Percentiles rank a stretch among this genome's conserved stretches.
Evolutionary conservation across 495 filamentous ascomycete species (phyloP).

Genomic region (Aspergillus coremiiformis): DNA sequence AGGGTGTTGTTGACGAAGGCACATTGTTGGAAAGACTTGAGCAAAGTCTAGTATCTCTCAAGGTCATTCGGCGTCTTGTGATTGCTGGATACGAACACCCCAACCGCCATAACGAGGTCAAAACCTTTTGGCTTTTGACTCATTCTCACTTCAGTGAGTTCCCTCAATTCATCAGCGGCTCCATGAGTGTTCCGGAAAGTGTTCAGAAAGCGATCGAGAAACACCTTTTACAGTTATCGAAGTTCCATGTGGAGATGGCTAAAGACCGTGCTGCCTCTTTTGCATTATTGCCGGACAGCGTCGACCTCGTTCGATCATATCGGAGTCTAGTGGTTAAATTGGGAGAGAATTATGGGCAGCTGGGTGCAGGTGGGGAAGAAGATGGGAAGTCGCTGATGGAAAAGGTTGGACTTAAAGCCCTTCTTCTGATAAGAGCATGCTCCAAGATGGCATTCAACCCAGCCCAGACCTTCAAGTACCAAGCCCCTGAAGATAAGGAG

Average conservation of each 20-base stretch:
- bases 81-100: slow-evolving; percentile 78
- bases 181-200: slow-evolving; percentile 20
- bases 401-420: slow-evolving; percentile 68
- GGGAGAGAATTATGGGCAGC: slow-evolving; percentile 57
- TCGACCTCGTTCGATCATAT: slow-evolving; percentile 67
- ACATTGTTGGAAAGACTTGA: slow-evolving; percentile 55
- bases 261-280: slow-evolving; percentile 69
- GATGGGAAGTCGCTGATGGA: slow-evolving; percentile 57
- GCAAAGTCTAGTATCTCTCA: slow-evolving; percentile 70
- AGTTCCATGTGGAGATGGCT: slow-evolving; percentile 83
- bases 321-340: slow-evolving; percentile 73
- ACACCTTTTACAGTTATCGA: slow-evolving; percentile 81
- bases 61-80: slow-evolving; percentile 70
- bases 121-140: slow-evolving; percentile 66
- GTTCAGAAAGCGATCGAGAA: slow-evolving; percentile 57
- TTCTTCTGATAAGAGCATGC: slow-evolving; percentile 77
- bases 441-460: slow-evolving; percentile 76
- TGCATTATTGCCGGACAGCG: slow-evolving; percentile 66
- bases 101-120: slow-evolving; percentile 64
- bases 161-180: slow-evolving; percentile 34
- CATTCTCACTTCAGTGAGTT: slow-evolving; percentile 66
- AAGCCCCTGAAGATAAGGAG: slow-evolving; percentile 58
- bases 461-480: slow-evolving; percentile 72
- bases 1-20: slow-evolving; percentile 49
- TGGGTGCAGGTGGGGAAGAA: slow-evolving; percentile 42